Base-by-base conservation (phyloP, 2,329 filamentous ascomycete genomes). In the Coniochaeta ligniaria region DNA sequence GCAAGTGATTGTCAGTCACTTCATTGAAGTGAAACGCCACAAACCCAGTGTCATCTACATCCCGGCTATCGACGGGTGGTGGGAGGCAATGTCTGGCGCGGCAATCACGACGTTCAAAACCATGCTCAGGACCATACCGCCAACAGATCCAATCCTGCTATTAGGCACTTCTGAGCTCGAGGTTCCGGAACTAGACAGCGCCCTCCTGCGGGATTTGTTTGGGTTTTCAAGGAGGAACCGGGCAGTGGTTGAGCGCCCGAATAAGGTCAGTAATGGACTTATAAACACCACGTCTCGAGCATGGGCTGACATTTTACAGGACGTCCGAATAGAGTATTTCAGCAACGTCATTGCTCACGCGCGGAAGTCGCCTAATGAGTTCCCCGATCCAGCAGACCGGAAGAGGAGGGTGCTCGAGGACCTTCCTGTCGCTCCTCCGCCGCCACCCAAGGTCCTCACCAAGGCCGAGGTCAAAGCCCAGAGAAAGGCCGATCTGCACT, bases 11-110 rank as follows among this genome's bases (percentile, higher is more conserved):
- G 92, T 96, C 14, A 88, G 93, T 65, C 81, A 96, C 8, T 98
- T 99, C 70, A 87, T 91, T 0, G 95, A 98, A 76, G 91, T 96
- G 41, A 91, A 94, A 73, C 87, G 93, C 41, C 92, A 97, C 72
- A 97, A 96, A 73, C 95, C 95, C 0, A 96, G 92, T 71, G 91
- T 98, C 41, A 95, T 99, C 58, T 98, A 93, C 74, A 90, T 99
- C 50, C 94, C 95, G 2, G 89, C 92, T 66, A 85, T 98, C 57
- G 90, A 96, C 66, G 83, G 88, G 8, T 99, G 95, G 95, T 94
- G 92, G 70, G 76, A 83, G 20, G 82, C 80, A 28, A 69, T 88
- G 20, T 71, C 73, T n/a, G 76, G 78, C 8, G 87, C 90, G 43
- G 85, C 88, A 2, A 85, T 96, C 60, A 87, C 88, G 36, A 95